Base-by-base conservation (phyloP, 1,284 basidiomycete species). In the Pterulicium gracile region DNA sequence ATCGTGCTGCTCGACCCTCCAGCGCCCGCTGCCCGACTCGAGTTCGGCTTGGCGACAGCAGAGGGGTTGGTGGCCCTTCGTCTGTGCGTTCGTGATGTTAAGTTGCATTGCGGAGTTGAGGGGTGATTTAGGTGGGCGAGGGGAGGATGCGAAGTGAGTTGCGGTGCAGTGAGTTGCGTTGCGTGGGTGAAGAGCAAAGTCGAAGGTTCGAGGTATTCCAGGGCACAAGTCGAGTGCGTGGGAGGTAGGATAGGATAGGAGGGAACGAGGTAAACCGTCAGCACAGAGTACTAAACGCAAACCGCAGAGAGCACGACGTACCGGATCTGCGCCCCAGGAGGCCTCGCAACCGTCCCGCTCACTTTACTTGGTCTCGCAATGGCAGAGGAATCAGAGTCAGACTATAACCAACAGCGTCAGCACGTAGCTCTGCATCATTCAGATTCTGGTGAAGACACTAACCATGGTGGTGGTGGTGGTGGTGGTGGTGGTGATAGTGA, bases 1-100 rank as follows among this genome's bases (percentile, higher is more conserved):
- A 98, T 98, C 50, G 95, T 98, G 72, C 88, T 95, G 50, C 86
- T 91, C 43, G 89, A 94, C 48, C 95, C 95, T 48, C 95, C 95
- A 46, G 93, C 93, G 47, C 95, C 95, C 21, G 95, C 95, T 34
- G 93, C 86, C 44, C 95, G 82, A 15, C 87, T 68, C 4, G 91
- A 95, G 59, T 92, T 90, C 24, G 95, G 93, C 63, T 79, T 84
- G 44, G 83, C 70, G 14, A 73, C 83, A 52, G 79, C 74, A 36
- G 79, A 68, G 44, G 73, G 66, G 47, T 71, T 76, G 50, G 82
- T 73, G 50, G 89, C 88, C 61, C 93, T 78, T 65, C 93, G 85
- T 58, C 90, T 93, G 54, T 19, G n/a, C n/a, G n/a, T n/a, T n/a
- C n/a, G n/a, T n/a, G 43, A 36, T 14, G 36, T 17, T 49, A 40